Evolutionary conservation across 805 yeast species (phyloP).

Genomic region (Blastobotrys muscicola): DNA sequence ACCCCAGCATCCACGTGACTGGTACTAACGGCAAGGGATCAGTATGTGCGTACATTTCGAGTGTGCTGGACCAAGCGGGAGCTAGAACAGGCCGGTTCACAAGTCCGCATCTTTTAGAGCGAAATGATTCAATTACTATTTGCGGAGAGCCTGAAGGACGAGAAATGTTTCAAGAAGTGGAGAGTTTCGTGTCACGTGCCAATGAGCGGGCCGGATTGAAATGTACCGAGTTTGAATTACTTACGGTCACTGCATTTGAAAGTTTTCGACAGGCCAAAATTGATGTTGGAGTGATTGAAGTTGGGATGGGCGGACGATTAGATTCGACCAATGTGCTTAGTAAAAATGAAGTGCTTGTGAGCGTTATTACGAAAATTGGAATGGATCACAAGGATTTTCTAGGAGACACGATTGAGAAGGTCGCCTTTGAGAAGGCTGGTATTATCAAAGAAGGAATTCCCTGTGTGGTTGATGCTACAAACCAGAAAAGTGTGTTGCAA

Average conservation of each 20-base stretch:
- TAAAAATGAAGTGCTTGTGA: slow-evolving; percentile 38
- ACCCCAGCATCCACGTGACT: slow-evolving; percentile 72
- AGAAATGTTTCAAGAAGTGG: slow-evolving; percentile 37
- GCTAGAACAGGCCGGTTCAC: slow-evolving; percentile 69
- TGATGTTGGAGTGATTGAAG: slow-evolving; percentile 79
- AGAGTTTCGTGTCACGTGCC: slow-evolving; percentile 33
- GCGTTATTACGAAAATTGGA: slow-evolving; percentile 79
- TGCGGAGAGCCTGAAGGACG: slow-evolving; percentile 47
- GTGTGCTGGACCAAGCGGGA: slow-evolving; percentile 43
- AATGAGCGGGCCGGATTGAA: slow-evolving; percentile 38
- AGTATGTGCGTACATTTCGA: slow-evolving; percentile 69
- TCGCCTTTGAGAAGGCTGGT: slow-evolving; percentile 81
- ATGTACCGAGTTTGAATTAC: slow-evolving; percentile 81
- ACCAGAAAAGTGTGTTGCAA: slow-evolving; percentile 40
- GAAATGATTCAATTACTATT: slow-evolving; percentile 68
- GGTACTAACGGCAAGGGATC: slow-evolving; percentile 98
- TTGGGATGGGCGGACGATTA: slow-evolving; percentile 82
- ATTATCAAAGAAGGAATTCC: slow-evolving; percentile 57
- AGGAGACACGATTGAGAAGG: slow-evolving; percentile 55
- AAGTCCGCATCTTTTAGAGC: slow-evolving; percentile 71
- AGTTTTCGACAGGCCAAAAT: slow-evolving; percentile 54
- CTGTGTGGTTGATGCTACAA: slow-evolving; percentile 64
- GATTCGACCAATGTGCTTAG: slow-evolving; percentile 76
- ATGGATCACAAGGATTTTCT: slow-evolving; percentile 74
- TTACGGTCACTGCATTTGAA: slow-evolving; percentile 78